These are phyloP conservation scores for Thraustotheca clavata DNA, from an alignment of 352 stramenopile species.

Conservation along the genomic window DNA sequence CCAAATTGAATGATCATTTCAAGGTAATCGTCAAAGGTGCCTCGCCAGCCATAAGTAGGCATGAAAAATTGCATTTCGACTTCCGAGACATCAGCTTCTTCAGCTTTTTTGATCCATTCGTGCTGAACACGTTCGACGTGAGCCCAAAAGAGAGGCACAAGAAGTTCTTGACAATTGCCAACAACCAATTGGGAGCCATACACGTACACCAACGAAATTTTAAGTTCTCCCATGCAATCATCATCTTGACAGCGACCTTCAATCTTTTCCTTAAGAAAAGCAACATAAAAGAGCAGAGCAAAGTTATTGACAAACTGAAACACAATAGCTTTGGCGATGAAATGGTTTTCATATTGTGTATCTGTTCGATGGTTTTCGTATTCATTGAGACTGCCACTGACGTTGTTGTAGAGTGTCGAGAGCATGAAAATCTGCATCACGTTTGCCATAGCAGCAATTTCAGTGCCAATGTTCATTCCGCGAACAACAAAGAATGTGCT, in stretches of 20 bases:
- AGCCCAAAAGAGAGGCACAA: slow-evolving; percentile 63
- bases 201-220: slow-evolving; percentile 87
- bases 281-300: slow-evolving; percentile 92
- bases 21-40: slow-evolving; percentile 90
- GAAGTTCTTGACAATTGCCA: slow-evolving; percentile 69
- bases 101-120: slow-evolving; percentile 9
- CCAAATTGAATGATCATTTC: slow-evolving; percentile 89
- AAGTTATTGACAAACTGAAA: slow-evolving; percentile 97
- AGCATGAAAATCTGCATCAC: slow-evolving; percentile 83
- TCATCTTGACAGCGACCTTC: slow-evolving; percentile 54
- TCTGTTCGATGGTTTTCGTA: slow-evolving; percentile 92
- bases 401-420: slow-evolving; percentile 87
- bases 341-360: slow-evolving; percentile 84
- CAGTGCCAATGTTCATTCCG: slow-evolving; percentile 53
- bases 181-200: slow-evolving; percentile 84
- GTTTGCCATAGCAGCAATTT: slow-evolving; percentile 65
- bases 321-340: slow-evolving; percentile 92
- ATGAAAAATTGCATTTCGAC: slow-evolving; percentile 74
- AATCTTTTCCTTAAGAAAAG: slow-evolving; percentile 85
- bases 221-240: slow-evolving; percentile 84
- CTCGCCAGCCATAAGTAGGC: slow-evolving; percentile 72
- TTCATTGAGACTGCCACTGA: slow-evolving; percentile 84
- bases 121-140: slow-evolving; percentile 46
- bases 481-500: slow-evolving; percentile 45
- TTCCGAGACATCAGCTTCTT: slow-evolving; percentile 4